Evolutionary conservation across 2,329 filamentous ascomycete genomes (phyloP).

Genomic region (Neodidymelliopsis sp.): DNA sequence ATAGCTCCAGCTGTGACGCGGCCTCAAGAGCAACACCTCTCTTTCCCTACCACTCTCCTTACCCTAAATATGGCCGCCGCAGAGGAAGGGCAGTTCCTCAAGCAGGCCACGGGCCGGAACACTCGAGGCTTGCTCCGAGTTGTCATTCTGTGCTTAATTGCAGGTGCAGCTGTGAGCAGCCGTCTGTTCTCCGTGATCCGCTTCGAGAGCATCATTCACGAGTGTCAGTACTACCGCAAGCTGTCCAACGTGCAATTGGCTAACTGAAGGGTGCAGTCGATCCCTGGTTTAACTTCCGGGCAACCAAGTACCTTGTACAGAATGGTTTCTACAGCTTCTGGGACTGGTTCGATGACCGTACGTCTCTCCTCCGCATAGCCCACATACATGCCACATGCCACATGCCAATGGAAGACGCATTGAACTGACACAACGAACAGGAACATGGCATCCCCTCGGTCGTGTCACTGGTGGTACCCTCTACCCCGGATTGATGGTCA

Average conservation of each 20-base stretch:
- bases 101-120: constrained; percentile 80
- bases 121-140: constrained; percentile 86
- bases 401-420: constrained; percentile 1
- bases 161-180: constrained; percentile 87
- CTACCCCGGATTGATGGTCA: constrained; percentile 98
- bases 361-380: constrained; percentile 40
- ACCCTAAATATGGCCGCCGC: constrained; percentile 49
- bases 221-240: constrained; percentile 73
- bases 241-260: constrained; percentile 29
- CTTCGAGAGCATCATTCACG: constrained; percentile 99
- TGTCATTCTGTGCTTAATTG: constrained; percentile 89
- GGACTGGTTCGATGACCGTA: constrained; percentile 99
- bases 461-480: constrained; percentile 98
- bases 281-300: constrained; percentile 99
- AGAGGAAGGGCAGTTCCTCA: constrained; percentile 64
- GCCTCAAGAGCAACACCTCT: constrained; percentile 40
- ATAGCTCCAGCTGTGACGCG: constrained; percentile 47
- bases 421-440: constrained; percentile 49
- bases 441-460: constrained; percentile 98
- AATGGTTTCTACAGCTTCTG: constrained; percentile 99
- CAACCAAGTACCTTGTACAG: constrained; percentile 95
- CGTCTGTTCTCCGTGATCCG: constrained; percentile 98
- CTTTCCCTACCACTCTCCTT: constrained; percentile 31
- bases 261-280: constrained; percentile 71
- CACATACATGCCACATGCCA: neutral